Percentiles rank a stretch among this genome's conserved stretches.
phyloP scores from a whole-genome alignment of 768 basidiomycete species.

The Lactifluus subvellereus region DNA sequence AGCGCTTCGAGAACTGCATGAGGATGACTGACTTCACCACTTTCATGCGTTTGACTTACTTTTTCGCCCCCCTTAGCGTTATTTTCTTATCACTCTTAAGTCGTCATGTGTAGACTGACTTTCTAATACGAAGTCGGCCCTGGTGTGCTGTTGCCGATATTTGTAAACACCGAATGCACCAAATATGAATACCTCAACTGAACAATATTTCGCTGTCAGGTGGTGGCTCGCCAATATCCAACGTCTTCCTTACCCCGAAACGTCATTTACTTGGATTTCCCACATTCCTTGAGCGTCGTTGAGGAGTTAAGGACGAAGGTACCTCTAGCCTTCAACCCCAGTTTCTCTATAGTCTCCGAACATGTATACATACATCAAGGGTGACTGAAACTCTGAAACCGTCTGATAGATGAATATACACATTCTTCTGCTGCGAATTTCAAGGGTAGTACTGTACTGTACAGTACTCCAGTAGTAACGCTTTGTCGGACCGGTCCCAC shows the following conservation, averaged over 20 bases:
- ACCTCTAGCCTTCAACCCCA: slow-evolving; percentile 2
- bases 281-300: slow-evolving; percentile 13
- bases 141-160: not conserved
- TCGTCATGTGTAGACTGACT: not conserved
- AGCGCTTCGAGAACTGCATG: slow-evolving; percentile 53
- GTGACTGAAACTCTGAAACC: not conserved
- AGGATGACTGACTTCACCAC: slow-evolving; percentile 32
- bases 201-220: not conserved
- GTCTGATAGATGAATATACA: not conserved
- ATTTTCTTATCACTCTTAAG: not conserved
- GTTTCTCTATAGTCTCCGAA: slow-evolving; percentile 7
- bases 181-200: not conserved
- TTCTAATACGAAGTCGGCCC: not conserved
- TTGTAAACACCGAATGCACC: not conserved
- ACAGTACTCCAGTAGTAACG: too few species aligned
- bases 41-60: not conserved
- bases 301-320: slow-evolving; percentile 13
- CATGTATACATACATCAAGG: slow-evolving; percentile 20
- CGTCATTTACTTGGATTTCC: slow-evolving; percentile 22
- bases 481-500: too few species aligned
- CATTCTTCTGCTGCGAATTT: too few species aligned
- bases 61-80: not conserved
- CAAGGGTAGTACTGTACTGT: too few species aligned
- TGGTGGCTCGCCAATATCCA: not conserved
- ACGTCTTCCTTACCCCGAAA: slow-evolving; percentile 11